phyloP scores from a whole-genome alignment of 441 rosid species.

The Mallotus repandus region DNA sequence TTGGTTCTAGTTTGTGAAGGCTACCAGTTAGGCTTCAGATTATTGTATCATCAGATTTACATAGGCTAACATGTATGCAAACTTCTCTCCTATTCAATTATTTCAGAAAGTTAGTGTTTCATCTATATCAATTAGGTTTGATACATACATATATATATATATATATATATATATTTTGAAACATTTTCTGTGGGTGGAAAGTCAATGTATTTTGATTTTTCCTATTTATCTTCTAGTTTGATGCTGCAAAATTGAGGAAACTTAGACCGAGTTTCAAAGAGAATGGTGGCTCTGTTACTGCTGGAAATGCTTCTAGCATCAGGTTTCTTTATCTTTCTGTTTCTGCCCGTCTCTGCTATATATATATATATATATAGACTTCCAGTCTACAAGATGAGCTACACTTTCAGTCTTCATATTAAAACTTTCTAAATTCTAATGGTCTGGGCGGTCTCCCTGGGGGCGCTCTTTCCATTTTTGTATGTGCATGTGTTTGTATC shows the following conservation, averaged over 20 bases:
- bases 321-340: slow-evolving; percentile 43
- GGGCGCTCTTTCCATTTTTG: background rate
- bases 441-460: background rate
- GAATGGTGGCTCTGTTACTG: slow-evolving; percentile 87
- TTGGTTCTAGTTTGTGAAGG: background rate
- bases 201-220: slow-evolving; percentile 7
- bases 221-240: slow-evolving; percentile 55
- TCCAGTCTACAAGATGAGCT: background rate
- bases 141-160: background rate
- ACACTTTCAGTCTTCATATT: background rate
- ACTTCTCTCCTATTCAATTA: background rate
- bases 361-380: background rate
- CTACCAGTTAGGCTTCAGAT: background rate
- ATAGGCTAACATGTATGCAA: background rate
- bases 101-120: background rate
- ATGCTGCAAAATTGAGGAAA: slow-evolving; percentile 72
- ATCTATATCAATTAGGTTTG: background rate
- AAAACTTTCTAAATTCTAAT: background rate
- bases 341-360: background rate
- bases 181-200: background rate
- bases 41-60: background rate
- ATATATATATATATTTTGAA: no score
- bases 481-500: no score
- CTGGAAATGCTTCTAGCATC: slow-evolving; percentile 96
- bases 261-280: slow-evolving; percentile 88